Conservation (phyloP, 140 eudicot genomes). For the Ambrosia hybrid region DNA sequence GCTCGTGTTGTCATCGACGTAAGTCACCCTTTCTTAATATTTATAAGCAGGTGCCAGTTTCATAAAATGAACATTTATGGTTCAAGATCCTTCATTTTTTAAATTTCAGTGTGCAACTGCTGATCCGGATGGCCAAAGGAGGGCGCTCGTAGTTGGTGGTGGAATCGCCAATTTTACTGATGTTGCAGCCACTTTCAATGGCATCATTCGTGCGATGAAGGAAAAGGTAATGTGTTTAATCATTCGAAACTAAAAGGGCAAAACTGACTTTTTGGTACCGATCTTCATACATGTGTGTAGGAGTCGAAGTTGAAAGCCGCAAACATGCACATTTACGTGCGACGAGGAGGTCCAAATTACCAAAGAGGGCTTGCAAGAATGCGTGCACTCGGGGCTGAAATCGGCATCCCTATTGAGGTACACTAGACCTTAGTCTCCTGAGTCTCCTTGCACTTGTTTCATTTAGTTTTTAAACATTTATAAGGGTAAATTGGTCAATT, state of each 20-base stretch:
- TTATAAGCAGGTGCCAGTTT: neutral
- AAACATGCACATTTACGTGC: constrained; percentile 83
- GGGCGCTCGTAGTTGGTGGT: constrained; percentile 94
- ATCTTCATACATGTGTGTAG: constrained; percentile 30
- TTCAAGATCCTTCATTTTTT: constrained; percentile 5
- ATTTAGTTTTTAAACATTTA: neutral
- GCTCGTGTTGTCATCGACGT: constrained; percentile 95
- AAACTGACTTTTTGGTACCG: constrained; percentile 13
- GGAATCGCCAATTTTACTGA: constrained; percentile 97
- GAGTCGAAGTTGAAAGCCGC: constrained; percentile 97
- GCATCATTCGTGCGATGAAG: constrained; percentile 86
- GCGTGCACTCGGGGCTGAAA: constrained; percentile 87
- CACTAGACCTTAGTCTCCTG: neutral
- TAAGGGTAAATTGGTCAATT: constrained; percentile 13
- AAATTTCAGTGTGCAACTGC: constrained; percentile 88
- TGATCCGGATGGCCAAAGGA: constrained; percentile 79
- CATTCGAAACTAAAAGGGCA: neutral
- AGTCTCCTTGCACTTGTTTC: neutral
- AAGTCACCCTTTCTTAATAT: constrained; percentile 20
- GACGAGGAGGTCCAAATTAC: constrained; percentile 98
- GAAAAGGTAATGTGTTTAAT: constrained; percentile 62
- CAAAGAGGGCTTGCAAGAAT: constrained; percentile 91
- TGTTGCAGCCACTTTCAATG: constrained; percentile 95
- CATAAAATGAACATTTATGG: constrained; percentile 3
- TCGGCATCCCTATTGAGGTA: constrained; percentile 97